Evolutionary conservation across 306 rosid species (phyloP).

Genomic region (Sophora flavescens): DNA sequence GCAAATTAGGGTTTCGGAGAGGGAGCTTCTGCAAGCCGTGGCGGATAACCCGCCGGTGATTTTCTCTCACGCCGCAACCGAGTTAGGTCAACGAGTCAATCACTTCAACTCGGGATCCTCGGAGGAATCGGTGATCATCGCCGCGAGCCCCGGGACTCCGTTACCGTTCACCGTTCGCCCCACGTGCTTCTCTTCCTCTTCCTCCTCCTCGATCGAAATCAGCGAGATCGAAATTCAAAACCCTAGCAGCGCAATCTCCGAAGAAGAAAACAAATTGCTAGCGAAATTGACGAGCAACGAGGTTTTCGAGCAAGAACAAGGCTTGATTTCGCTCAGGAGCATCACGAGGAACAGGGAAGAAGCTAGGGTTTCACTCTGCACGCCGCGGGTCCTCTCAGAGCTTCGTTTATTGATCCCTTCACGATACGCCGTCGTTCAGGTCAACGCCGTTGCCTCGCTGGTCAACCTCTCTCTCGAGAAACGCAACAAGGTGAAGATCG

Average conservation of each 20-base stretch:
- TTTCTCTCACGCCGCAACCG: conserved; percentile 88
- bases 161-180: conserved; percentile 80
- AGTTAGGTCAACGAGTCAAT: conserved; percentile 68
- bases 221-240: conserved; percentile 53
- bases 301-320: conserved; percentile 82
- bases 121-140: conserved; percentile 59
- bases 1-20: conserved; percentile 73
- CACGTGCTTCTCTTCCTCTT: conserved; percentile 64
- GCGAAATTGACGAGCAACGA: conserved; percentile 61
- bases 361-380: conserved; percentile 69
- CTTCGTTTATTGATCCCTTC: conserved; percentile 59
- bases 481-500: conserved; percentile 82
- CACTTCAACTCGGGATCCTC: conserved; percentile 63
- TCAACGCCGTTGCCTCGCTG: conserved; percentile 78
- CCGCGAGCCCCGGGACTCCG: conserved; percentile 63
- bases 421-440: conserved; percentile 68
- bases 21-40: conserved; percentile 68
- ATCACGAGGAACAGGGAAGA: conserved; percentile 66
- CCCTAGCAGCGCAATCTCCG: conserved; percentile 52
- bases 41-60: conserved; percentile 70
- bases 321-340: conserved; percentile 59
- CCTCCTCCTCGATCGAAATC: conserved; percentile 61
- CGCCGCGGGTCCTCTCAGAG: conserved; percentile 59
- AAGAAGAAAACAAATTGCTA: conserved; percentile 58
- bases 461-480: conserved; percentile 89